phyloP scores from a whole-genome alignment of 1,139 yeast genomes.

The Geotrichum histeridarum region DNA sequence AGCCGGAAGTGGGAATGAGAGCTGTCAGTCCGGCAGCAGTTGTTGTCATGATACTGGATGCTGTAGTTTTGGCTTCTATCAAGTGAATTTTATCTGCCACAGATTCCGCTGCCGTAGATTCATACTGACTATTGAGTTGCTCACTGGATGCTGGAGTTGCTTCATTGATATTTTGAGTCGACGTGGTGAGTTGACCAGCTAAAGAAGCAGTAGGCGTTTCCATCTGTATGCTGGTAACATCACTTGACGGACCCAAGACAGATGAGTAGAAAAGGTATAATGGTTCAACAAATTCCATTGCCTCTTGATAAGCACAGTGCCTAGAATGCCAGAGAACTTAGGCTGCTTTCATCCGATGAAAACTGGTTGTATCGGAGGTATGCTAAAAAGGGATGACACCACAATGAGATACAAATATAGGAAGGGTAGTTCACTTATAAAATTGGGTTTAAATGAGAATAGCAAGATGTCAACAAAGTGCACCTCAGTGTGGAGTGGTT shows the following conservation, averaged over 20 bases:
- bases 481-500: too few species aligned
- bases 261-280: constrained; percentile 9
- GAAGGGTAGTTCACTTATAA: too few species aligned
- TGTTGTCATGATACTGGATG: neutral
- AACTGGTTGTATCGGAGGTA: too few species aligned
- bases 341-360: neutral
- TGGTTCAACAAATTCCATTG: constrained; percentile 16
- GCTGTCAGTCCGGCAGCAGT: neutral
- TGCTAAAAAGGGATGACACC: too few species aligned
- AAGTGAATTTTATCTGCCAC: neutral
- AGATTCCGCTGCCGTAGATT: neutral
- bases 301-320: neutral
- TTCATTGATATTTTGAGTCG: neutral
- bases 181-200: neutral
- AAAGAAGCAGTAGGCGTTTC: neutral
- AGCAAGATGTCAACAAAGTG: too few species aligned
- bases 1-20: constrained; percentile 13
- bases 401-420: too few species aligned
- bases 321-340: neutral
- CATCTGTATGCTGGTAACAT: neutral
- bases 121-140: neutral
- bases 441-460: too few species aligned
- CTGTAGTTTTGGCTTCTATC: constrained; percentile 6
- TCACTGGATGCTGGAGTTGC: neutral
- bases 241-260: neutral